Evolutionary conservation across 495 filamentous ascomycete genomes (phyloP).

Genomic region (Lepidopterella palustris): DNA sequence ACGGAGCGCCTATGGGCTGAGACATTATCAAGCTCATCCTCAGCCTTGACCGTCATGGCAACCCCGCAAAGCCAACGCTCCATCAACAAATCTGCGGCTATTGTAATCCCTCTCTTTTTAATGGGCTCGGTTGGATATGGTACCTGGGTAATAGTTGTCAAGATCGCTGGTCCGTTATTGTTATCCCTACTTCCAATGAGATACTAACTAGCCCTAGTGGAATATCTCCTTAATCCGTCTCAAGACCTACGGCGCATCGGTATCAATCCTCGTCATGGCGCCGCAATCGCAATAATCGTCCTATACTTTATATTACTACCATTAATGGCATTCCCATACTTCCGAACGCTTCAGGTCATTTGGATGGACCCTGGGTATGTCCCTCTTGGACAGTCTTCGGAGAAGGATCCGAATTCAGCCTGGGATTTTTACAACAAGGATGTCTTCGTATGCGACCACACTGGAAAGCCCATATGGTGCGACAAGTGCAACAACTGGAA

Average conservation of each 20-base stretch:
- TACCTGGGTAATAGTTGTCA: neutral
- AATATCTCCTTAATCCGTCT: constrained; percentile 20
- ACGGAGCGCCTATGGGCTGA: neutral
- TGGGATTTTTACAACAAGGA: constrained; percentile 64
- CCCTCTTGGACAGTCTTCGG: constrained; percentile 3
- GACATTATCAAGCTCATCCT: neutral
- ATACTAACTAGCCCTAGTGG: neutral
- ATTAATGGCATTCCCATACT: constrained; percentile 9
- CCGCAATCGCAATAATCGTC: constrained; percentile 19
- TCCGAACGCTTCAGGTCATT: constrained; percentile 25
- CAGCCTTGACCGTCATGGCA: neutral
- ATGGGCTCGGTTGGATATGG: neutral
- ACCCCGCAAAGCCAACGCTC: neutral
- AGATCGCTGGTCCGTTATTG: neutral
- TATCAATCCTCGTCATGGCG: constrained; percentile 6
- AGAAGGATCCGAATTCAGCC: constrained; percentile 6
- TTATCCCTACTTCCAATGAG: neutral
- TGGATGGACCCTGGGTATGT: constrained; percentile 23
- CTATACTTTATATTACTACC: constrained; percentile 22
- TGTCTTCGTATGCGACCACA: constrained; percentile 71
- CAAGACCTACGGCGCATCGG: neutral
- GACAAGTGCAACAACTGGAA: constrained; percentile 76
- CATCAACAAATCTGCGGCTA: neutral
- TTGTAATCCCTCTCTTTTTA: neutral
- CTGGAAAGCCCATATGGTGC: constrained; percentile 78